phyloP scores from a whole-genome alignment of 2,329 filamentous ascomycete genomes.

The Lasiodiplodia citricola region DNA sequence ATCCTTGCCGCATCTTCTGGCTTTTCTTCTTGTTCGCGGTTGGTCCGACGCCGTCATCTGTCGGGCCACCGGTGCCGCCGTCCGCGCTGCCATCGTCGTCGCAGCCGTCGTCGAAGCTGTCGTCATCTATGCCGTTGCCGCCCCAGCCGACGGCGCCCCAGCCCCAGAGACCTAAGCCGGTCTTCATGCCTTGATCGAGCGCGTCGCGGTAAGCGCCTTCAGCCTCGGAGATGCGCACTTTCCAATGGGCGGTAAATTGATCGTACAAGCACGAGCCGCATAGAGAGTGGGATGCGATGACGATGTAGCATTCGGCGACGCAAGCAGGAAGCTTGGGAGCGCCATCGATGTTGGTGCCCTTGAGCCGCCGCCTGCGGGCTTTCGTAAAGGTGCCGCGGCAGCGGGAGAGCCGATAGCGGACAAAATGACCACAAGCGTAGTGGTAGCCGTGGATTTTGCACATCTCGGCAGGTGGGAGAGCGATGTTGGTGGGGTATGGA shows the following conservation, averaged over 20 bases:
- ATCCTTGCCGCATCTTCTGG: neutral
- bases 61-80: neutral
- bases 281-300: constrained; percentile 27
- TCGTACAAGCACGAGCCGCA: constrained; percentile 35
- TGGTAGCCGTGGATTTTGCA: constrained; percentile 43
- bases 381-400: constrained; percentile 43
- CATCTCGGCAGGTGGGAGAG: constrained; percentile 34
- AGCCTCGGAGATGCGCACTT: constrained; percentile 21
- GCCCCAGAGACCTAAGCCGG: constrained; percentile 27
- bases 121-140: constrained; percentile 6
- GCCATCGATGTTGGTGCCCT: constrained; percentile 17
- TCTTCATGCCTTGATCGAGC: constrained; percentile 28
- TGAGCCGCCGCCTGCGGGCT: neutral
- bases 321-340: constrained; percentile 34
- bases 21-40: neutral
- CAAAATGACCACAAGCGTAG: constrained; percentile 42
- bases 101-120: neutral
- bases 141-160: neutral
- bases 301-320: constrained; percentile 34
- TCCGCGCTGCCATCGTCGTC: neutral
- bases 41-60: neutral
- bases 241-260: constrained; percentile 29
- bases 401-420: constrained; percentile 36
- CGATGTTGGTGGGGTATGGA: neutral
- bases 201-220: constrained; percentile 6